A percentile compares a stretch with the other conserved stretches of the same genome.
phyloP scores from a whole-genome alignment of 129 eudicot genomes.

The Helichrysum umbraculigerum region DNA sequence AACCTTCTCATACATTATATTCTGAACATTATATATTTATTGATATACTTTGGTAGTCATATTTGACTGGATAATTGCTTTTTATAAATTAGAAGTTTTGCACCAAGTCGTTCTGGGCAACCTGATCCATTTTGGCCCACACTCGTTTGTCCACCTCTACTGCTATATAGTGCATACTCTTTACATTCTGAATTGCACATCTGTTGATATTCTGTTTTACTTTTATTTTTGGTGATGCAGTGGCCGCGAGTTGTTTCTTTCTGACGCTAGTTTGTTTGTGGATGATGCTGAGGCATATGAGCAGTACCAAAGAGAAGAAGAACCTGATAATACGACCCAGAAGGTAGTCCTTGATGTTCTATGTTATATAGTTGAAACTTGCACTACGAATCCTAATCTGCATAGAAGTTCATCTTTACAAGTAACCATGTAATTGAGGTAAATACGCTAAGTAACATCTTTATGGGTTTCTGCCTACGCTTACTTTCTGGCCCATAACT shows the following conservation, averaged over 20 bases:
- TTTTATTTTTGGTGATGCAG: constrained; percentile 37
- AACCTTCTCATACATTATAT: background rate
- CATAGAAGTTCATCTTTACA: background rate
- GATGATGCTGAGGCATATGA: constrained; percentile 93
- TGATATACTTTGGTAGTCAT: background rate
- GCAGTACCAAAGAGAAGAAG: constrained; percentile 71
- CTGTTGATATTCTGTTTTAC: constrained; percentile 5
- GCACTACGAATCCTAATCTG: background rate
- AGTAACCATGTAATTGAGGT: background rate
- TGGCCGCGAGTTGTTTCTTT: constrained; percentile 89
- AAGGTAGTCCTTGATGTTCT: constrained; percentile 43
- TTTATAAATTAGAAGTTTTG: background rate
- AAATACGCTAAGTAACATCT: background rate
- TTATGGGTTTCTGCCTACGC: background rate
- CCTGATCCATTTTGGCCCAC: background rate
- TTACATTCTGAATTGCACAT: background rate
- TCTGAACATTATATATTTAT: too few relatives aligned
- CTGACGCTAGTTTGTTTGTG: constrained; percentile 84
- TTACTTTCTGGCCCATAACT: background rate
- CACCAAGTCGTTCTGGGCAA: background rate
- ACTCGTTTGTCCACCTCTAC: background rate
- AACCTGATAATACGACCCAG: constrained; percentile 42
- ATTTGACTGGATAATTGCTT: background rate
- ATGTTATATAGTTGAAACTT: constrained; percentile 3
- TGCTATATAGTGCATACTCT: background rate